Evolutionary conservation across 2,329 filamentous ascomycete genomes (phyloP), one percentile per base, ranked within the genome.

Genomic region (Ascochyta koolunga): DNA sequence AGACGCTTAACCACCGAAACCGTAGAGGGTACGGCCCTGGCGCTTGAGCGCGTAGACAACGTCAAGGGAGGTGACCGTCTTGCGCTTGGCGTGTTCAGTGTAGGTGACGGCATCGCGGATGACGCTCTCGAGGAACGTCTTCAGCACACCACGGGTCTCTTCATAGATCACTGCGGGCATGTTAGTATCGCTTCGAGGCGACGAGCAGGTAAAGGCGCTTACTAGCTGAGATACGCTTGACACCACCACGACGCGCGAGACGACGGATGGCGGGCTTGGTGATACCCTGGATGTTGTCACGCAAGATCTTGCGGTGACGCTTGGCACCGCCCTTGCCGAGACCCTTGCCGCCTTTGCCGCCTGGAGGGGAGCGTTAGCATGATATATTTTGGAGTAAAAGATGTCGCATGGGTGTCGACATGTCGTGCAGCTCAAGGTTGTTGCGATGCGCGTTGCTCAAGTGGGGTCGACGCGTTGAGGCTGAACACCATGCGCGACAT

Each of bases 81-180:
- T 90, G 78, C 88, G 86, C 86, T 90, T 90, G 79, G 88, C 88
- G 80, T 90, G 87, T 81, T 90, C 87, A 49, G 87, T 90, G 82
- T 90, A 90, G 73, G 87, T 90, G 79, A 90, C 87, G 61, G 87
- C 87, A 65, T 90, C 87, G 76, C 87, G 87, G 71, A 90, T 90
- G 77, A 90, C 87, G 72, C 84, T 83, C 80, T 89, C 87, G 62
- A 90, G 86, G 85, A 89, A 90, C 67, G 87, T 87, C 84, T 90
- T 90, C 71, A 90, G 84, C 61, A 90, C 87, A 82, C 86, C 86
- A 66, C 87, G 87, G 61, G 87, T 90, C 82, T 90, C 87, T 78
- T 89, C 87, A 82, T 90, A 90, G 79, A 90, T 90, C 86, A 90
- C 83, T 83, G 60, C 11, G 44, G 51, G 36, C 10, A 31, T 49